These are phyloP conservation scores for Cyclanthera cordifolia DNA, from an alignment of 306 rosid genomes.

Conservation along the genomic window DNA sequence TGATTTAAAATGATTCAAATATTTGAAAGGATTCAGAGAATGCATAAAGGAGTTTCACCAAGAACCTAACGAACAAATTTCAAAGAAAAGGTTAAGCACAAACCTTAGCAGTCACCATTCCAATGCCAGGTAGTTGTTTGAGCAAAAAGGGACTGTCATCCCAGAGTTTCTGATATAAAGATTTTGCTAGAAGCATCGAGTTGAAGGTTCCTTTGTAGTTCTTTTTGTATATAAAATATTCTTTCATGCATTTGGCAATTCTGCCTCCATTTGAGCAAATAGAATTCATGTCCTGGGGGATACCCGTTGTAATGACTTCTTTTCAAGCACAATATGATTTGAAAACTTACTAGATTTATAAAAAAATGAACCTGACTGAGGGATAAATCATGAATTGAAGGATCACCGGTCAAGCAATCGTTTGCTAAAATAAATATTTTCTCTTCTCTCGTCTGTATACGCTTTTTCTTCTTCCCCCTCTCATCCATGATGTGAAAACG, in stretches of 20 bases:
- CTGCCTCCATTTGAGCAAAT: conserved; percentile 89
- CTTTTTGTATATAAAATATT: conserved; percentile 62
- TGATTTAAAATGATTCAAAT: too few relatives aligned
- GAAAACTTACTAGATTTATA: conserved; percentile 16
- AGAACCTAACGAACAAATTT: neutral
- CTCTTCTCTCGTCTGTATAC: conserved; percentile 90
- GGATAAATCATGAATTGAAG: conserved; percentile 71
- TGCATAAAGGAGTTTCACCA: neutral
- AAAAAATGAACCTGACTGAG: conserved; percentile 58
- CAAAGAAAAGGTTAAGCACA: conserved; percentile 13
- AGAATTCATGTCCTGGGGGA: conserved; percentile 66
- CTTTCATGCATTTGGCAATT: conserved; percentile 93
- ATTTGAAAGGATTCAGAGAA: conserved; percentile 12
- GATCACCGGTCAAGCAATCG: conserved; percentile 97
- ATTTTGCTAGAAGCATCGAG: conserved; percentile 72
- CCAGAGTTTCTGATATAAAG: conserved; percentile 86
- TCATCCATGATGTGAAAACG: conserved; percentile 71
- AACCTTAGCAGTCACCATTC: conserved; percentile 97
- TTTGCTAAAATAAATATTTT: conserved; percentile 73
- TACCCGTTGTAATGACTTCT: conserved; percentile 17
- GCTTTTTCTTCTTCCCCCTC: conserved; percentile 70
- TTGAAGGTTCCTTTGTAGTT: conserved; percentile 67
- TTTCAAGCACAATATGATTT: conserved; percentile 10
- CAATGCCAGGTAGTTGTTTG: conserved; percentile 96
- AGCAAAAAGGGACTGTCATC: conserved; percentile 81